Evolutionary conservation across 1,284 basidiomycete species (phyloP).

Genomic region (Filobasidium uniguttulatum): DNA sequence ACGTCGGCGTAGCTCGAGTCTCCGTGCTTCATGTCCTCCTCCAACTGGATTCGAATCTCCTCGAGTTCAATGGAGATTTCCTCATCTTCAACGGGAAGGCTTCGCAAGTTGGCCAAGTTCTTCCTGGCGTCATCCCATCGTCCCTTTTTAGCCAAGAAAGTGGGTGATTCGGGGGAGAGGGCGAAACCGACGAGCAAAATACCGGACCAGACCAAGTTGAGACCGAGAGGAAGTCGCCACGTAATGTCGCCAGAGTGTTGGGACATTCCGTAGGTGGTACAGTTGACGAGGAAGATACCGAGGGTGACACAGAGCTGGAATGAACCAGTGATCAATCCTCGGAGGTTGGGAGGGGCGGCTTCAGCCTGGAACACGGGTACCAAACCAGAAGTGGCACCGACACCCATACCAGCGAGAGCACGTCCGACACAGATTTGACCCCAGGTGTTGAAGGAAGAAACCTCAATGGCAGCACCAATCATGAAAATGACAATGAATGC

Average conservation of each 20-base stretch:
- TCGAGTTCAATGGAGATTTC: constrained; percentile 32
- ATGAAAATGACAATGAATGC: constrained; percentile 34
- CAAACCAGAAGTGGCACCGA: constrained; percentile 35
- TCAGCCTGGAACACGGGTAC: constrained; percentile 40
- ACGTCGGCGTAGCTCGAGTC: constrained; percentile 32
- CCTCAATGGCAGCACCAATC: constrained; percentile 37
- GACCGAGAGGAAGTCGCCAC: constrained; percentile 29
- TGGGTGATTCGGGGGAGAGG: constrained; percentile 37
- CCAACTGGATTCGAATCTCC: constrained; percentile 27
- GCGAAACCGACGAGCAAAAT: constrained; percentile 34
- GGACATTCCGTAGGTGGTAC: constrained; percentile 36
- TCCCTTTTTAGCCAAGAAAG: constrained; percentile 36
- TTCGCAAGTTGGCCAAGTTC: constrained; percentile 36
- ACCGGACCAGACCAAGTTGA: constrained; percentile 26
- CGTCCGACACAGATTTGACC: constrained; percentile 35
- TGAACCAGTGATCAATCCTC: constrained; percentile 31
- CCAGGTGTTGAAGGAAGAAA: constrained; percentile 26
- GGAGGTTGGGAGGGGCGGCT: constrained; percentile 28
- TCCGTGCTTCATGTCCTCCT: constrained; percentile 29
- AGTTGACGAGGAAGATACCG: constrained; percentile 37
- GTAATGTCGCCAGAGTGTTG: constrained; percentile 23
- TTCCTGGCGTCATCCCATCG: constrained; percentile 32
- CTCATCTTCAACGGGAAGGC: constrained; percentile 28
- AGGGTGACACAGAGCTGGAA: constrained; percentile 40
- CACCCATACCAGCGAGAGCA: constrained; percentile 34